Percentiles rank a stretch among this genome's conserved stretches.
phyloP scores from a whole-genome alignment of 257 asterid species.

The Ballota nigra region DNA sequence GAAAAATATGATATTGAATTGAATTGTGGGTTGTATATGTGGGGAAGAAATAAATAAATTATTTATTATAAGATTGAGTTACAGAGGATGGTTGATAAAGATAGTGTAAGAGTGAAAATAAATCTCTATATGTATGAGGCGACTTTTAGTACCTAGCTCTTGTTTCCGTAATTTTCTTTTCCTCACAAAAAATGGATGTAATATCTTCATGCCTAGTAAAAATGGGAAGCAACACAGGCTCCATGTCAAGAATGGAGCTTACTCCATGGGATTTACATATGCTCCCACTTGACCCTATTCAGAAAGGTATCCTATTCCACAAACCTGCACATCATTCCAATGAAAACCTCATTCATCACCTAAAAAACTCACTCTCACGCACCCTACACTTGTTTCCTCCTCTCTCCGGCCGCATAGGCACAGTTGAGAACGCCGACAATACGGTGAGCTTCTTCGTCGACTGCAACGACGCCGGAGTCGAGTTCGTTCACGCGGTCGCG shows the following conservation, averaged over 20 bases:
- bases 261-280: constrained; percentile 32
- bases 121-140: no score
- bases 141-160: no score
- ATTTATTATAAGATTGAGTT: no score
- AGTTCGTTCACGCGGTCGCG: constrained; percentile 24
- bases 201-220: constrained; percentile 7
- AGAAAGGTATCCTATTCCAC: constrained; percentile 20
- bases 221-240: constrained; percentile 1
- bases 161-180: no score
- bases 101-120: no score
- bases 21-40: no score
- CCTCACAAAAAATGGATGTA: not conserved
- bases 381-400: constrained; percentile 50
- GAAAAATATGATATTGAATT: no score
- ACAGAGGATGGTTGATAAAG: no score
- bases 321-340: not conserved
- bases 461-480: constrained; percentile 30
- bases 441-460: constrained; percentile 26
- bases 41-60: no score
- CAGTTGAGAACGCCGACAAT: constrained; percentile 13
- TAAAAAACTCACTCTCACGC: constrained; percentile 43
- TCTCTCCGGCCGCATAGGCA: constrained; percentile 50
- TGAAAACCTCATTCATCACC: constrained; percentile 27
- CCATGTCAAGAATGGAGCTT: constrained; percentile 16
- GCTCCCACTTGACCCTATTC: constrained; percentile 15